Percentiles rank a stretch among this genome's conserved stretches.
Evolutionary conservation across 768 basidiomycete species (phyloP).

Genomic region (Boletus subparvulus): DNA sequence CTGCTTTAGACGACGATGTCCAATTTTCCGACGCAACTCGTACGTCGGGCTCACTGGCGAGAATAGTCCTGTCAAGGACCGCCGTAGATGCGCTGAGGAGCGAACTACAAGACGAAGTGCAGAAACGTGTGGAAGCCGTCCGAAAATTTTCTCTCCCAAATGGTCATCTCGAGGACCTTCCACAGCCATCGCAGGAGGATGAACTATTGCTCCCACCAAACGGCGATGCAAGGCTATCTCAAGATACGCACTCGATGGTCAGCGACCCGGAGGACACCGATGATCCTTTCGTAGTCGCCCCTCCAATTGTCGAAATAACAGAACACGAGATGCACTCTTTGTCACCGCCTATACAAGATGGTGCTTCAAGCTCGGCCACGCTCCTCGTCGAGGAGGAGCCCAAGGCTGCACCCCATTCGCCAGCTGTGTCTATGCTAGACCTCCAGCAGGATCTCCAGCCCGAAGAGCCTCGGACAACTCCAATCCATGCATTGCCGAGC

Average conservation of each 20-base stretch:
- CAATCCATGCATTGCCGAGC: neutral
- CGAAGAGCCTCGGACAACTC: neutral
- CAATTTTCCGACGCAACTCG: slow-evolving; percentile 15
- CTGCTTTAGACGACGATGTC: slow-evolving; percentile 35
- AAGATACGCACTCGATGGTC: neutral
- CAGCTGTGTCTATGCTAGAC: slow-evolving; percentile 21
- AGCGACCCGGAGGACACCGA: slow-evolving; percentile 2
- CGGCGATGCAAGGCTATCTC: neutral
- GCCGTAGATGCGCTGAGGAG: slow-evolving; percentile 51
- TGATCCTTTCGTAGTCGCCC: slow-evolving; percentile 10
- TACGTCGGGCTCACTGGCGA: slow-evolving; percentile 49
- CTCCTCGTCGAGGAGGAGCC: slow-evolving; percentile 15
- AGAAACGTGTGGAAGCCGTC: slow-evolving; percentile 42
- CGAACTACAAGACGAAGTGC: slow-evolving; percentile 59
- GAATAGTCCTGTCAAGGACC: slow-evolving; percentile 49
- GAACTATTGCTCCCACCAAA: neutral
- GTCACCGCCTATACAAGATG: slow-evolving; percentile 5
- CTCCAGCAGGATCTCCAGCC: slow-evolving; percentile 2
- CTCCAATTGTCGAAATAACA: neutral
- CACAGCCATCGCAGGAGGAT: neutral
- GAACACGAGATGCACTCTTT: neutral
- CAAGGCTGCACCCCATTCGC: slow-evolving; percentile 9
- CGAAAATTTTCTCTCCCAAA: slow-evolving; percentile 1
- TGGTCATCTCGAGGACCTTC: neutral
- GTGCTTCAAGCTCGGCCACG: neutral